These are phyloP conservation scores for Tolypocladium ophioglossoides DNA, from an alignment of 2,329 filamentous ascomycete genomes.

Conservation along the genomic window DNA sequence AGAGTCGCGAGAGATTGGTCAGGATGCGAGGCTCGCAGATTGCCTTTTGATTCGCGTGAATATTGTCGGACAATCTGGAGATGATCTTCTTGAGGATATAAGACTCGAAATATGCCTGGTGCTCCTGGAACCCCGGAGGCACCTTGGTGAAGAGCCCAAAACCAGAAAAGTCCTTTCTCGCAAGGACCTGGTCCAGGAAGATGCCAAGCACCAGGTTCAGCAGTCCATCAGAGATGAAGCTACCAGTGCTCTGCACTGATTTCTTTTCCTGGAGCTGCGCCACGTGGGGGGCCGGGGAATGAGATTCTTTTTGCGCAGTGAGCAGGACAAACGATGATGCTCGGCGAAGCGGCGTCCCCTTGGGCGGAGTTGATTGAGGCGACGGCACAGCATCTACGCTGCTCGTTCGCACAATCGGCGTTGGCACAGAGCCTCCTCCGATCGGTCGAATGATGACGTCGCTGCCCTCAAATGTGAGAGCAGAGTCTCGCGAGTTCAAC, in stretches of 20 bases:
- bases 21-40: slow-evolving; percentile 74
- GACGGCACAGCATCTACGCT: slow-evolving; percentile 41
- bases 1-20: slow-evolving; percentile 76
- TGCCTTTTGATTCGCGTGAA: slow-evolving; percentile 61
- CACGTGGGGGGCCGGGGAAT: slow-evolving; percentile 38
- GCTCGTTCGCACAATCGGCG: slow-evolving; percentile 66
- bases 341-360: slow-evolving; percentile 57
- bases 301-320: slow-evolving; percentile 54
- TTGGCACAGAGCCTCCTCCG: slow-evolving; percentile 42
- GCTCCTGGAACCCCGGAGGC: slow-evolving; percentile 85
- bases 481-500: slow-evolving; percentile 71
- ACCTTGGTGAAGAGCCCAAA: slow-evolving; percentile 79
- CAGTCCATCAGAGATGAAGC: slow-evolving; percentile 64
- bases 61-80: slow-evolving; percentile 54
- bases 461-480: slow-evolving; percentile 73
- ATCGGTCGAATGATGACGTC: slow-evolving; percentile 76
- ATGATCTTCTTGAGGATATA: slow-evolving; percentile 72
- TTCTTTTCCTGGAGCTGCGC: slow-evolving; percentile 31
- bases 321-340: slow-evolving; percentile 89
- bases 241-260: slow-evolving; percentile 43
- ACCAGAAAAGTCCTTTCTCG: slow-evolving; percentile 81
- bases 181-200: slow-evolving; percentile 77
- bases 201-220: slow-evolving; percentile 69
- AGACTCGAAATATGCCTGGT: slow-evolving; percentile 91
- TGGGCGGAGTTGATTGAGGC: slow-evolving; percentile 33